Base-by-base conservation (phyloP, 1,284 basidiomycete species). In the Irpex sp. region DNA sequence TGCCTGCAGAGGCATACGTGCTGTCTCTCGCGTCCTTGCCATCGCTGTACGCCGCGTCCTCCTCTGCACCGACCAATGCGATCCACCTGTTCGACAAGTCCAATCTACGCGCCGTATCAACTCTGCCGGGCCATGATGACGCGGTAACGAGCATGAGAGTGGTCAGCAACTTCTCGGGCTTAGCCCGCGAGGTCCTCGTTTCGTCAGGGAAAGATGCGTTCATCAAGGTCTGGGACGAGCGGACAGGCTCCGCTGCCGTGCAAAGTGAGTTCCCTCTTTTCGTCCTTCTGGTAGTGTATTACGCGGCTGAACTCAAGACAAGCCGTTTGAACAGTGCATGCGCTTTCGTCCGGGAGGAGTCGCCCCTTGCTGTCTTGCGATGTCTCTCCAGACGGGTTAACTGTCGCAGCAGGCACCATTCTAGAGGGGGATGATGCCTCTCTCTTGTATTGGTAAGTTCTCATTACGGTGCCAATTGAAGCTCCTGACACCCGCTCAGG, bases 341-440 rank as follows among this genome's bases (percentile, higher is more conserved):
- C 86, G 78, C 80, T 81, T 52, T 75, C 79, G 59, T 72, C 80
- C 11, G 82, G 83, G 40, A 75, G 76, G 69, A 67, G 72, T 8
- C 77, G 76, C 34, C 73, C 81, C 5, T 72, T 92, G 11, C 78
- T 92, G 1, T 89, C 81, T 40, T 91, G 86, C 67, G 91, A 91
- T 73, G 81, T 87, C 9, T 89, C 89, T 1, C 69, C 77, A 1
- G 85, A 91, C 69, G 91, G 89, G 2, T 70, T 78, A 63, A 85
- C 83, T 6, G 81, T 93, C 52, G 90, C 85, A 36, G 89, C 86
- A 31, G 92, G 91, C 21, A 87, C 89, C 1, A 88, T 87, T 59
- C 72, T 92, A 31, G 81, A 86, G 65, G 82, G 81, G 21, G 87
- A 92, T 31, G 89, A 92, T 64, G 89, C 91, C 0, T 77, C 82